phyloP scores from a whole-genome alignment of 805 yeast species.

The Starmerella tilneyi region DNA sequence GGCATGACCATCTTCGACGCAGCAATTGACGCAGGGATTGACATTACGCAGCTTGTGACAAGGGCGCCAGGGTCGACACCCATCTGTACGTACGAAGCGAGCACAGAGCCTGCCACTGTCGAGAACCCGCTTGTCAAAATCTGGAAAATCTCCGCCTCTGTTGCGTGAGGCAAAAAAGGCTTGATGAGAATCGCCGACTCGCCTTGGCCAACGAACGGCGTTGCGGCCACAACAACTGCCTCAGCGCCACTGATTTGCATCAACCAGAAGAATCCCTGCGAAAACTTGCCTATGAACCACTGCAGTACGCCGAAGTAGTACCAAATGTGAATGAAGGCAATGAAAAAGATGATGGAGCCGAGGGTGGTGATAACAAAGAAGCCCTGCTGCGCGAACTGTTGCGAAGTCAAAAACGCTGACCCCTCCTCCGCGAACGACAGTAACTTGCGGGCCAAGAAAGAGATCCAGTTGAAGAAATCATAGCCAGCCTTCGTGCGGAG shows the following conservation, averaged over 20 bases:
- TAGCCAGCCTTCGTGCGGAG: slow-evolving; percentile 50
- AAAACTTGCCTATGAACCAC: slow-evolving; percentile 49
- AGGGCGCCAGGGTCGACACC: slow-evolving; percentile 55
- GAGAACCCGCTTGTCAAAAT: slow-evolving; percentile 55
- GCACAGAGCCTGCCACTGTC: slow-evolving; percentile 54
- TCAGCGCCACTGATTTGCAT: slow-evolving; percentile 54
- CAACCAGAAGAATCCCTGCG: slow-evolving; percentile 50
- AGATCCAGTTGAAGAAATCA: slow-evolving; percentile 52
- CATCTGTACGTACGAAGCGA: slow-evolving; percentile 52
- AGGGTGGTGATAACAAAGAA: slow-evolving; percentile 49
- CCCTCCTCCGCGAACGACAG: slow-evolving; percentile 50
- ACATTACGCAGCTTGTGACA: slow-evolving; percentile 59
- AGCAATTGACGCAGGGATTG: slow-evolving; percentile 54
- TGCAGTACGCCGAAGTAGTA: slow-evolving; percentile 51
- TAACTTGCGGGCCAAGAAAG: slow-evolving; percentile 46
- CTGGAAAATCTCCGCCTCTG: slow-evolving; percentile 53
- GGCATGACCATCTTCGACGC: slow-evolving; percentile 51
- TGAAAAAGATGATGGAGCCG: slow-evolving; percentile 56
- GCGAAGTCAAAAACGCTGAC: slow-evolving; percentile 46
- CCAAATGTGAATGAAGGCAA: slow-evolving; percentile 51
- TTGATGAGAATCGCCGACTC: slow-evolving; percentile 53
- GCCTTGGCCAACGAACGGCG: slow-evolving; percentile 59
- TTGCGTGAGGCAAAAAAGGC: slow-evolving; percentile 48
- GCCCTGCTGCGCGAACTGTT: slow-evolving; percentile 34
- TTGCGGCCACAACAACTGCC: slow-evolving; percentile 55